Percentiles rank a stretch among this genome's conserved stretches.
Conservation (phyloP, 2,329 filamentous ascomycete species). For the Aaosphaeria pasadenensis region DNA sequence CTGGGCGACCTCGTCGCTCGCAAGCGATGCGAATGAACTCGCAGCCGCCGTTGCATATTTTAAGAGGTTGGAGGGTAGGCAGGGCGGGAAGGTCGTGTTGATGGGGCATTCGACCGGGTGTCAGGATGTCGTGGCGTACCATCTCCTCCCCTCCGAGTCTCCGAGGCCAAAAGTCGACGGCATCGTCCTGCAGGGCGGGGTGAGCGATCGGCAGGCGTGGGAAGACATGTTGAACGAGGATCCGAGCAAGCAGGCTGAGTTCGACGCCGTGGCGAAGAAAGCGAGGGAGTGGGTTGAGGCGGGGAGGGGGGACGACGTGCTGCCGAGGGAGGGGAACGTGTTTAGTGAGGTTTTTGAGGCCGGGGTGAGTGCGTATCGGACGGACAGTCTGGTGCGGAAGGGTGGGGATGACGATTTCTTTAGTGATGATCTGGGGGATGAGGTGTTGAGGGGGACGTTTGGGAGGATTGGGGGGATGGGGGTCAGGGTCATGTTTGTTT, state of each 20-base stretch:
- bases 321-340: conserved; percentile 43
- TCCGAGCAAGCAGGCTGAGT: conserved; percentile 1
- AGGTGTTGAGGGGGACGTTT: conserved; percentile 63
- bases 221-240: conserved; percentile 30
- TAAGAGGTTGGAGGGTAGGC: conserved; percentile 25
- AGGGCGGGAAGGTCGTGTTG: conserved; percentile 56
- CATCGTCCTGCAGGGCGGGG: conserved; percentile 75
- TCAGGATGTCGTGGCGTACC: conserved; percentile 66
- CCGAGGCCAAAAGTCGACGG: conserved; percentile 56
- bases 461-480: conserved; percentile 51
- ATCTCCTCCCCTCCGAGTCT: conserved; percentile 36
- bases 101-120: conserved; percentile 69
- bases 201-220: conserved; percentile 69
- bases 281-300: conserved; percentile 56
- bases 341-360: conserved; percentile 29
- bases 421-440: conserved; percentile 68
- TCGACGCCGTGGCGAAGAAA: conserved; percentile 35
- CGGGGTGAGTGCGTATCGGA: conserved; percentile 56
- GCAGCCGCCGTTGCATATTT: conserved; percentile 53
- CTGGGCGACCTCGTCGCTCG: conserved; percentile 54
- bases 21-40: conserved; percentile 55
- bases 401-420: conserved; percentile 83
- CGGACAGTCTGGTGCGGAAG: conserved; percentile 55
- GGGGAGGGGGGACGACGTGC: conserved; percentile 53
- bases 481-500: conserved; percentile 61